Percentiles rank a stretch among this genome's conserved stretches.
phyloP scores from a whole-genome alignment of 768 basidiomycete species.

The Cystofilobasidium capitatum region DNA sequence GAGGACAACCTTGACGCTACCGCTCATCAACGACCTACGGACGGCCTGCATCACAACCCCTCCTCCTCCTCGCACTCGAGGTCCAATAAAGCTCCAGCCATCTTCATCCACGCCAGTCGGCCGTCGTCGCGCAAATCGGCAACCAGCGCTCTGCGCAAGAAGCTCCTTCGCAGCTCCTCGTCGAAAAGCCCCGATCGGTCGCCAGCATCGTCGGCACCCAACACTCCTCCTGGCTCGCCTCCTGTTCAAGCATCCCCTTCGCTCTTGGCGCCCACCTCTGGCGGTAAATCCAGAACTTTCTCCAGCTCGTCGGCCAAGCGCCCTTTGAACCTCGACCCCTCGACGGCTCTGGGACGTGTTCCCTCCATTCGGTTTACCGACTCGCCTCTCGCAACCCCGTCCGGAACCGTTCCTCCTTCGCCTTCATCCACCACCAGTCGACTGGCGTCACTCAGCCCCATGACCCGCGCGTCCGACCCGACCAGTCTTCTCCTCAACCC shows the following conservation, averaged over 20 bases:
- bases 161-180: slow-evolving; percentile 7
- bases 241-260: not conserved
- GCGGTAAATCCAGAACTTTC: not conserved
- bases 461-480: not conserved
- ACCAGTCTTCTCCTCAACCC: slow-evolving; percentile 9
- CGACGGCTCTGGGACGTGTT: no score
- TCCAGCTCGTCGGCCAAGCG: not conserved
- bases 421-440: not conserved
- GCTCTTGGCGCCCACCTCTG: not conserved
- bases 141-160: not conserved
- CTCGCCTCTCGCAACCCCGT: not conserved
- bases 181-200: not conserved
- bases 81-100: slow-evolving; percentile 6
- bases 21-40: not conserved
- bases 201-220: not conserved
- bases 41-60: not conserved
- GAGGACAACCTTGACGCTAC: not conserved
- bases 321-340: no score
- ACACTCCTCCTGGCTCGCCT: not conserved
- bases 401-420: slow-evolving; percentile 10
- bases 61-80: not conserved
- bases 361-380: slow-evolving; percentile 19
- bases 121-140: slow-evolving; percentile 8
- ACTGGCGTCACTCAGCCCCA: not conserved
- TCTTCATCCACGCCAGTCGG: slow-evolving; percentile 21